Base-by-base conservation (phyloP, 495 filamentous ascomycete genomes). In the Penicillium lividum region DNA sequence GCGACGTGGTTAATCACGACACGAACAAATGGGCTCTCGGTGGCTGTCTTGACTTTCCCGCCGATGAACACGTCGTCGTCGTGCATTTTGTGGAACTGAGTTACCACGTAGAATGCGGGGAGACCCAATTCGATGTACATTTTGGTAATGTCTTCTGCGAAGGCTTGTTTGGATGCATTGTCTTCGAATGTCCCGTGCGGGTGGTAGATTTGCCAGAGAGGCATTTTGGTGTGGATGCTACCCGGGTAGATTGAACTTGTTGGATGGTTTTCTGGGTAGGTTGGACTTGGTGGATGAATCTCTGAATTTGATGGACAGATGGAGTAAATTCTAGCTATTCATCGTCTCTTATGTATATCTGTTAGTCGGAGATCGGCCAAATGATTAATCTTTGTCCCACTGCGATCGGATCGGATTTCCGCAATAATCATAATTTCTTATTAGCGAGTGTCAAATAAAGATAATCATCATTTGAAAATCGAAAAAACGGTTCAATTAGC, bases 181-280 rank as follows among this genome's bases (percentile, higher is more conserved):
- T 65, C 56, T 8, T 46, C 38, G 53, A 64, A 64, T 31, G 58
- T 63, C 34, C 53, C 55, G 7, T 46, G 15, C 3, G 60, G 64
- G 43, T 67, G 66, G 52, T 66, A 66, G 40, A 72, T 72, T 47
- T 66, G 66, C 69, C 67, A 72, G 48, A 68, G 64, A n/a, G 69
- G 67, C 67, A 69, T 72, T 16, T 30, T 64, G 61, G 0, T 11
- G 30, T 22, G 30, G 10, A 36, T 36, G 7, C 0, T 36, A 22
- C 2, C 22, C 2, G 22, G 22, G 22, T 22, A 22, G 22, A 22
- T 22, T 22, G 22, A 22, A 22, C 22, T 22, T 22, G 1, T 22
- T 22, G 22, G 22, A 22, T 22, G 22, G 22, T 22, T 2, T 22
- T 22, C 22, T 22, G 1, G 22, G 22, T 22, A 22, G 22, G 22